A percentile compares a stretch with the other conserved stretches of the same genome.
phyloP scores from a whole-genome alignment of 108 stramenopile genomes.

The Thalassiosira profunda region DNA sequence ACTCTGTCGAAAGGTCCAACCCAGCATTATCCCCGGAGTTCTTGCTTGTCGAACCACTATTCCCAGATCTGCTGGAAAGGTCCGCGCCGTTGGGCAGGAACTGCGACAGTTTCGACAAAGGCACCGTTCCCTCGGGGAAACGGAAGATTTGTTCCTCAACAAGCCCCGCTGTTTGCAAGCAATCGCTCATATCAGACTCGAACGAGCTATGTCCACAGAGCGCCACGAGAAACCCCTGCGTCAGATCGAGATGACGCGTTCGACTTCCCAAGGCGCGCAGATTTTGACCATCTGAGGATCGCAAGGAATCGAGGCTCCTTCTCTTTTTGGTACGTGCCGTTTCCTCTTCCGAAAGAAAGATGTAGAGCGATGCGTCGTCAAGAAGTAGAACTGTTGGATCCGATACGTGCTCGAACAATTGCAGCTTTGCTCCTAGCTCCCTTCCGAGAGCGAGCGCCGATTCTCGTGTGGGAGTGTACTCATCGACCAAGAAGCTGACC shows the following conservation, averaged over 20 bases:
- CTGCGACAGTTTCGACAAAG: background rate
- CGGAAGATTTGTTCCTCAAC: background rate
- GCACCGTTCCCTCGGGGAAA: background rate
- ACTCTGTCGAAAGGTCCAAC: too few relatives aligned
- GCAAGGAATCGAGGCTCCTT: too few relatives aligned
- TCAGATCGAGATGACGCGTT: background rate
- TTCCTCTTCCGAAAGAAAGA: background rate
- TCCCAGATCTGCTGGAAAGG: too few relatives aligned
- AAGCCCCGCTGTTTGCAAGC: background rate
- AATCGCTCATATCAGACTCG: background rate
- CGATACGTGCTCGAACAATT: background rate
- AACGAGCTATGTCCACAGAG: background rate
- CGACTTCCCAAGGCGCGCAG: background rate
- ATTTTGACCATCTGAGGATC: too few relatives aligned
- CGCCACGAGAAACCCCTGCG: background rate
- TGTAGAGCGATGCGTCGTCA: background rate
- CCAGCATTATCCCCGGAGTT: too few relatives aligned
- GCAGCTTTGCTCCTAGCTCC: background rate
- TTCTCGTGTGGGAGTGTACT: slow-evolving; percentile 3
- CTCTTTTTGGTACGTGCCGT: too few relatives aligned
- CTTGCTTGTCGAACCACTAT: too few relatives aligned
- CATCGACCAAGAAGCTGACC: background rate
- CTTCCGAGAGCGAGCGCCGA: slow-evolving; percentile 9
- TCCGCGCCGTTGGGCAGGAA: background rate
- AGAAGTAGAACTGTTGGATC: background rate